Base-by-base conservation (phyloP, 1,284 basidiomycete species). In the Ustilago sp. region DNA sequence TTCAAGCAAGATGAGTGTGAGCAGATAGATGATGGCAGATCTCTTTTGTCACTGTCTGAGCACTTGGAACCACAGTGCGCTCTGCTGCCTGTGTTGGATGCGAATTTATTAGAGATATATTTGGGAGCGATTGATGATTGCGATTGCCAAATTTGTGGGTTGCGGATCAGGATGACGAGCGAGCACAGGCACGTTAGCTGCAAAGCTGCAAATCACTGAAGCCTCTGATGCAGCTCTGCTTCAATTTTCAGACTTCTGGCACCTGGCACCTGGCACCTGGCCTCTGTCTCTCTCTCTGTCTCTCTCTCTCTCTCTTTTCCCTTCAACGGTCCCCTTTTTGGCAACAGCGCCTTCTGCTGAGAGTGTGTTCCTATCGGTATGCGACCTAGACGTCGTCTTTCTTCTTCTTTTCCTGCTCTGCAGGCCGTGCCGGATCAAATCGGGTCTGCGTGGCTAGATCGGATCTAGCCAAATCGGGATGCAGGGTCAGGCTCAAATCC, bases 181-280 rank as follows among this genome's bases (percentile, higher is more conserved):
- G 67, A 77, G 66, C 53, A 69, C 69, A 57, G 65, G 65, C 62
- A 79, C 59, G 60, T 61, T 57, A 13, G 56, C 60, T 56, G 90
- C 87, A 90, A 88, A 66, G 90, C 87, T 11, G 90, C 87, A 90
- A 88, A 66, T 58, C 63, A 59, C 63, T 19, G 19, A 35, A 35
- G 34, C 34, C 34, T 51, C 34, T 51, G 28, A 51, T 51, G 38
- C 31, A 45, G 15, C 28, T n/a, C 31, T 43, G 41, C 43, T 19
- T 9, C 53, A 52, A 32, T 13, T 38, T 31, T 38, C 13, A 9
- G 11, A 15, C 6, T 28, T 7, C 6, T 13, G 6, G 23, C 9
- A 39, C 9, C 38, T 13, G n/a, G n/a, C n/a, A n/a, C n/a, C n/a
- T n/a, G 36, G 35, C 23, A 55, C 36, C 31, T 55, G 23, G 13